These are phyloP conservation scores for Brassica incana DNA, from an alignment of 345 rosid genomes.

Conservation along the genomic window DNA sequence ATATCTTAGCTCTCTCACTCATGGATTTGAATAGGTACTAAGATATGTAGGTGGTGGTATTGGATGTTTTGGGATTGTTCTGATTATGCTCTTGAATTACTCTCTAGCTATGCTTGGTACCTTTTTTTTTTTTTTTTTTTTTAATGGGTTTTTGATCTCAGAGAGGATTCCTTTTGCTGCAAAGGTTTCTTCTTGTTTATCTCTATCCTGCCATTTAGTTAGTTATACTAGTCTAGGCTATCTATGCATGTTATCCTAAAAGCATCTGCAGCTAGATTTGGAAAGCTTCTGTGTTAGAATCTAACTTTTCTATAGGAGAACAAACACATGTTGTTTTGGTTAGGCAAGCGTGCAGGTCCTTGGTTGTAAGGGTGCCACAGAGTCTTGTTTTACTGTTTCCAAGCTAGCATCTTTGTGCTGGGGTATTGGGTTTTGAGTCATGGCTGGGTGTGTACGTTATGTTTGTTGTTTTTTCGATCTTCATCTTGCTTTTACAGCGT, in stretches of 20 bases:
- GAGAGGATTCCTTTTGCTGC: neutral
- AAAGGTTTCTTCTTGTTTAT: neutral
- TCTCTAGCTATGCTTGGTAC: neutral
- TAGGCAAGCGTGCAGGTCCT: neutral
- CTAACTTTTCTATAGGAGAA: conserved; percentile 1
- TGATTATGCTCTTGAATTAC: neutral
- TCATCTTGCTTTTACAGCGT: conserved; percentile 18
- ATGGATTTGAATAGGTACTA: neutral
- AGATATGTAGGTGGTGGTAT: neutral
- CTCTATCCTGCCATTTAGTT: neutral
- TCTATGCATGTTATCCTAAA: conserved; percentile 9
- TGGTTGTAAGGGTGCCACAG: conserved; percentile 3
- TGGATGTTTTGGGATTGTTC: neutral
- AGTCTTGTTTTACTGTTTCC: neutral
- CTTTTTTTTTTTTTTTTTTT: neutral
- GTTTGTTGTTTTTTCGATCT: conserved; percentile 7
- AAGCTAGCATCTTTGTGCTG: conserved; percentile 5
- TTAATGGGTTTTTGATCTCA: neutral
- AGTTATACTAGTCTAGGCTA: neutral
- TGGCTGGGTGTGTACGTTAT: neutral
- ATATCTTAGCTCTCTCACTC: neutral
- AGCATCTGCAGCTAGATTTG: neutral
- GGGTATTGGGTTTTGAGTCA: conserved; percentile 4
- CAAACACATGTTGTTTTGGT: neutral
- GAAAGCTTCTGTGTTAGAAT: conserved; percentile 6